A percentile compares a stretch with the other conserved stretches of the same genome.
Conservation (phyloP, 2,329 filamentous ascomycete genomes). For the Coniochaeta sp. region DNA sequence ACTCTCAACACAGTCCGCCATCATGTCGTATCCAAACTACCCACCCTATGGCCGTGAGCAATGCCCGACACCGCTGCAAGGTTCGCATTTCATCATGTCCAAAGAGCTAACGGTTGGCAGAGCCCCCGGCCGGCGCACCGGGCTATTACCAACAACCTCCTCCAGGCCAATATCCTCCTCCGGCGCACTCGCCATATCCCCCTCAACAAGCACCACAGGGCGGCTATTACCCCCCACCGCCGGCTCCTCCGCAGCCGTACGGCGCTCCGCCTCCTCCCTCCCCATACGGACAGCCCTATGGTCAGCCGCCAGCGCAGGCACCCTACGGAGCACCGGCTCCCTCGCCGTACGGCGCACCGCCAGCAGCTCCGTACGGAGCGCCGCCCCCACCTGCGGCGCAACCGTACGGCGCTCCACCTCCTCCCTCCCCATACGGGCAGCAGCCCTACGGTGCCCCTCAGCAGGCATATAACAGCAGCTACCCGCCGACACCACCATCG, state of each 20-base stretch:
- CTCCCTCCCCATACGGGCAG: too few relatives aligned
- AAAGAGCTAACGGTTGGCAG: conserved; percentile 1
- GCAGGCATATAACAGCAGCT: conserved; percentile 18
- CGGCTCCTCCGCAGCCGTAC: conserved; percentile 18
- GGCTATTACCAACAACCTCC: conserved; percentile 19
- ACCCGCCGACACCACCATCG: conserved; percentile 56
- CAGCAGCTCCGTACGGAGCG: conserved; percentile 30
- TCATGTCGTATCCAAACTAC: conserved; percentile 4
- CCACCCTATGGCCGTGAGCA: conserved; percentile 5
- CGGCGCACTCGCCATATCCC: conserved; percentile 15
- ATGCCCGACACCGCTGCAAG: not conserved
- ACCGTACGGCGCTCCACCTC: conserved; percentile 26
- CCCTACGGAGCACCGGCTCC: conserved; percentile 15
- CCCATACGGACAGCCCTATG: conserved; percentile 16
- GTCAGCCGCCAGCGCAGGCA: conserved; percentile 20
- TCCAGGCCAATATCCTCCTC: conserved; percentile 5
- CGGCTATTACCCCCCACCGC: conserved; percentile 16
- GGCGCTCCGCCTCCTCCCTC: conserved; percentile 17
- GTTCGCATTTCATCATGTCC: not conserved
- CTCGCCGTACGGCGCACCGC: conserved; percentile 22
- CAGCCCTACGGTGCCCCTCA: conserved; percentile 25
- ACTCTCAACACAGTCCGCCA: not conserved
- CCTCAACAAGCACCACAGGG: conserved; percentile 15
- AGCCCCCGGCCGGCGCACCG: conserved; percentile 19
- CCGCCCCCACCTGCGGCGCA: conserved; percentile 30